A percentile compares a stretch with the other conserved stretches of the same genome.
These are phyloP conservation scores for Chalciporus pseudorubinellus DNA, from an alignment of 768 basidiomycete genomes.

Conservation along the genomic window DNA sequence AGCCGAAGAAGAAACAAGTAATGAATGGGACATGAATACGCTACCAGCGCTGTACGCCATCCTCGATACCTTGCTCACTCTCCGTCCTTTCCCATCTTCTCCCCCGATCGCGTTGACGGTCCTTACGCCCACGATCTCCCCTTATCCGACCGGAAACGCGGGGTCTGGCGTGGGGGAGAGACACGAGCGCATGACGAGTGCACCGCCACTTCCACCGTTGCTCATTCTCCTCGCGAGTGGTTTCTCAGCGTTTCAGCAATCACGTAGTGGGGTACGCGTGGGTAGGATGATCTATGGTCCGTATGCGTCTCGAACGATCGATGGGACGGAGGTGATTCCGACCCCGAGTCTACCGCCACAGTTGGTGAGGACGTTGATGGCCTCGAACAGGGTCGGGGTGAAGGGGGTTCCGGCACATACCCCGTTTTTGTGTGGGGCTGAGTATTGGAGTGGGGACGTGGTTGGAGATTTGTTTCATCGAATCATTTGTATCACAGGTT, in stretches of 20 bases:
- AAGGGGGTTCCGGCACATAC: constrained; percentile 12
- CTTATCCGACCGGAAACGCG: constrained; percentile 7
- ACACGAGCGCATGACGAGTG: constrained; percentile 24
- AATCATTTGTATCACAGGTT: constrained; percentile 45
- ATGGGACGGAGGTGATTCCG: neutral
- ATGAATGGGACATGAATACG: constrained; percentile 1
- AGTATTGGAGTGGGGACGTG: constrained; percentile 27
- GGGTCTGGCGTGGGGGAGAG: constrained; percentile 2
- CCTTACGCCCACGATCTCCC: constrained; percentile 11
- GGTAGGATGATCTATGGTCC: constrained; percentile 21
- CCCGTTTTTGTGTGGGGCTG: constrained; percentile 16
- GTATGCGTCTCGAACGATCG: constrained; percentile 2
- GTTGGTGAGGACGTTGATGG: constrained; percentile 27
- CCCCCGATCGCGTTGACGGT: constrained; percentile 22
- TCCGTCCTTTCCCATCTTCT: constrained; percentile 27
- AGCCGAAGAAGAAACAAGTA: neutral
- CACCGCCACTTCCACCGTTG: constrained; percentile 34
- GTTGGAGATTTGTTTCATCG: constrained; percentile 39
- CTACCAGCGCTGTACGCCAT: constrained; percentile 28
- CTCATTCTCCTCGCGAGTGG: constrained; percentile 25
- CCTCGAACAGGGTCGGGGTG: constrained; percentile 20
- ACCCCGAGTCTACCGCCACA: constrained; percentile 31
- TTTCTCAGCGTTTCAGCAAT: constrained; percentile 10
- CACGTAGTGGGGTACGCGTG: constrained; percentile 23
- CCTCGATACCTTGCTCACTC: constrained; percentile 34